Evolutionary conservation across 2,329 filamentous ascomycete species (phyloP).

Genomic region (Talaromyces rugulosus): DNA sequence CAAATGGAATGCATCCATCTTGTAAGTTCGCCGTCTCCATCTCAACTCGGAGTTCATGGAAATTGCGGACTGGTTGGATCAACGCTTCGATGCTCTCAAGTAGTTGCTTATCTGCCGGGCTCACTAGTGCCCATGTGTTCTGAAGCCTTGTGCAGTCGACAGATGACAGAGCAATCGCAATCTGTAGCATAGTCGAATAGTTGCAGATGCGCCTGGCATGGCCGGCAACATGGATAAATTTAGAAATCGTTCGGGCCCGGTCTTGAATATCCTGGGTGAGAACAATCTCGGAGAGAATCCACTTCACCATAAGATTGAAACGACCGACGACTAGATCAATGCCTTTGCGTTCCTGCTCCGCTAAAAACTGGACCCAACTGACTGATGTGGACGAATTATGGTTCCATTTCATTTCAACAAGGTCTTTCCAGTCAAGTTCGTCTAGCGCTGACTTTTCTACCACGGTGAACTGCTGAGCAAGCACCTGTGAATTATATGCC

Average conservation of each 20-base stretch:
- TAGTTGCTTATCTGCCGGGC: constrained; percentile 49
- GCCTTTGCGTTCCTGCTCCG: constrained; percentile 51
- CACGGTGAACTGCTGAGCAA: constrained; percentile 62
- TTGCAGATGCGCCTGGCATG: constrained; percentile 58
- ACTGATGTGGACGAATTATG: constrained; percentile 48
- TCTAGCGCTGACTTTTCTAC: constrained; percentile 63
- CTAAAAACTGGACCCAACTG: constrained; percentile 61
- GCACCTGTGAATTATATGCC: constrained; percentile 56
- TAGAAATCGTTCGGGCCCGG: constrained; percentile 57
- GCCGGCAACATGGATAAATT: constrained; percentile 60
- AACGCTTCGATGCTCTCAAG: constrained; percentile 58
- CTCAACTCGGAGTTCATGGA: constrained; percentile 58
- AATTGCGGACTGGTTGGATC: constrained; percentile 61
- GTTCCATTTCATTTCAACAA: constrained; percentile 62
- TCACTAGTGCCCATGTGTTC: constrained; percentile 57
- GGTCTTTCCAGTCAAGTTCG: constrained; percentile 63
- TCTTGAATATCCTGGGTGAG: constrained; percentile 56
- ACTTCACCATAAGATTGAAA: constrained; percentile 65
- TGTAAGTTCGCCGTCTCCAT: constrained; percentile 59
- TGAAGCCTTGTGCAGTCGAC: constrained; percentile 55
- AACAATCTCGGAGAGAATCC: constrained; percentile 60
- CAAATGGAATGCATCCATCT: constrained; percentile 62
- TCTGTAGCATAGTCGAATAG: constrained; percentile 63
- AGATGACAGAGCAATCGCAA: constrained; percentile 59
- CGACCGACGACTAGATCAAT: constrained; percentile 63